phyloP scores from a whole-genome alignment of 148 eudicot genomes.

The Persicaria tinctoria region DNA sequence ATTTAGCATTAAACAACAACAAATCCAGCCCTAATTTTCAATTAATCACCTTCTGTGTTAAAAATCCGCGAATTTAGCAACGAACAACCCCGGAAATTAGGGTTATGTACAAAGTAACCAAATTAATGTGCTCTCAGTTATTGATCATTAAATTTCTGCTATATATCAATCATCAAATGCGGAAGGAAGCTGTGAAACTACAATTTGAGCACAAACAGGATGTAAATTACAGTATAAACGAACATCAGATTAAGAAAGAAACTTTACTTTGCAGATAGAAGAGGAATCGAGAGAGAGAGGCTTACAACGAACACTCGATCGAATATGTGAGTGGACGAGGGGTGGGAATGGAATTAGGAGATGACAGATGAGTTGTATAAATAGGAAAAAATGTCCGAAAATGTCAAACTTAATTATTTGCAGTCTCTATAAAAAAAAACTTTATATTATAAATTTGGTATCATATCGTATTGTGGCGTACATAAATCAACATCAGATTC shows the following conservation, averaged over 20 bases:
- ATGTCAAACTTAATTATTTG: no score
- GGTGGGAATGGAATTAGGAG: not conserved
- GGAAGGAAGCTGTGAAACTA: not conserved
- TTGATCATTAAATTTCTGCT: not conserved
- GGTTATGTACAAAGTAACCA: not conserved
- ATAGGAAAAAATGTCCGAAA: no score
- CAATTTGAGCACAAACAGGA: not conserved
- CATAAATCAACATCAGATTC: no score
- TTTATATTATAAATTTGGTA: no score
- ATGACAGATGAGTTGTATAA: no score
- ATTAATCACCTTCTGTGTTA: not conserved
- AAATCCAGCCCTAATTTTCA: not conserved
- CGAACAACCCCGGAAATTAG: not conserved
- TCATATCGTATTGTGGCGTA: no score
- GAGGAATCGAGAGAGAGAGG: not conserved
- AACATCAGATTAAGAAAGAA: not conserved
- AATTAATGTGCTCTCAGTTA: not conserved
- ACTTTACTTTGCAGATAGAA: not conserved
- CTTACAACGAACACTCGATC: conserved; percentile 3
- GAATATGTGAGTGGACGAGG: not conserved
- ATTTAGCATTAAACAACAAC: no score
- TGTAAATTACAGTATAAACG: not conserved
- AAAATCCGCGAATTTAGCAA: not conserved
- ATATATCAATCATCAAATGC: not conserved
- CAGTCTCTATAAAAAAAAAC: no score